phyloP scores from a whole-genome alignment of 768 basidiomycete species.

The Boletus barrowsii region DNA sequence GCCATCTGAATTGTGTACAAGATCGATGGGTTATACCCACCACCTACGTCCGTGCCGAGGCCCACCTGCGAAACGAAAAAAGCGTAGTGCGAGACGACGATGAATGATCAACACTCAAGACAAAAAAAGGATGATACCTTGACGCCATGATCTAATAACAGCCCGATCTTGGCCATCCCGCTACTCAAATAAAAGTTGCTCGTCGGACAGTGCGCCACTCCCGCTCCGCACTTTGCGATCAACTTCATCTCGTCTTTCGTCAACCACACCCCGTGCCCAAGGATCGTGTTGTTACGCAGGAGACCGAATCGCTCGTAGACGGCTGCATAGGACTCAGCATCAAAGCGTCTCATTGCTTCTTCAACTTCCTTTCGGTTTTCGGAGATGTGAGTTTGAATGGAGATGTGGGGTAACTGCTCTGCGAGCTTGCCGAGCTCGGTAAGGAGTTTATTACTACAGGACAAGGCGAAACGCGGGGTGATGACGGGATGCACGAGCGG shows the following conservation, averaged over 20 bases:
- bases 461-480: conserved; percentile 91
- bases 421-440: conserved; percentile 56
- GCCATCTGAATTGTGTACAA: conserved; percentile 71
- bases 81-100: too few species aligned
- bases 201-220: conserved; percentile 89
- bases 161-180: conserved; percentile 75
- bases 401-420: conserved; percentile 49
- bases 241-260: conserved; percentile 66
- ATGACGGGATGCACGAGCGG: conserved; percentile 83
- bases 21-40: conserved; percentile 80
- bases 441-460: conserved; percentile 70
- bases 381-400: conserved; percentile 88
- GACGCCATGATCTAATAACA: conserved; percentile 74
- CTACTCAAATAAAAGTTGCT: conserved; percentile 90
- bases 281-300: conserved; percentile 70
- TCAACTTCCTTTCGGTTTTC: conserved; percentile 75
- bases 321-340: conserved; percentile 62
- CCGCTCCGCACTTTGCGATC: conserved; percentile 59
- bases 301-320: conserved; percentile 78
- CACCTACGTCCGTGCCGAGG: conserved; percentile 86
- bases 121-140: conserved; percentile 48
- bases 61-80: conserved; percentile 56
- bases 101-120: neutral
- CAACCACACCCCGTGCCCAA: conserved; percentile 84
- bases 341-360: conserved; percentile 64